Evolutionary conservation across 768 basidiomycete genomes (phyloP).

Genomic region (Lentinula raphanica): DNA sequence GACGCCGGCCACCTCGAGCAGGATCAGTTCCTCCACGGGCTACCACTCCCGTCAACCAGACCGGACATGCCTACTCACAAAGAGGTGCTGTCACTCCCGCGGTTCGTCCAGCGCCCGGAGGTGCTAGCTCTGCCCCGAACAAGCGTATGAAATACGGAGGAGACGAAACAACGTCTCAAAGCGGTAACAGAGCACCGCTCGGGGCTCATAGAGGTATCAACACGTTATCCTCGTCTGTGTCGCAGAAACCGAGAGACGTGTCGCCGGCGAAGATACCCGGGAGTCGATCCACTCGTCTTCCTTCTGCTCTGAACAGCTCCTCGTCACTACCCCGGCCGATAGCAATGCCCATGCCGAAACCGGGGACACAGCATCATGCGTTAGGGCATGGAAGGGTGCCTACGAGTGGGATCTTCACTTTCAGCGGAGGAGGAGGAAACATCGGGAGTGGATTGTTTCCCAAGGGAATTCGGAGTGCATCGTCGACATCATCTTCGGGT

Average conservation of each 20-base stretch:
- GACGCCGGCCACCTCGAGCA: conserved; percentile 31
- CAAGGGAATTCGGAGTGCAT: conserved; percentile 21
- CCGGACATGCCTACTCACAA: conserved; percentile 26
- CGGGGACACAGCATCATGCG: conserved; percentile 47
- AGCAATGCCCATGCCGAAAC: conserved; percentile 46
- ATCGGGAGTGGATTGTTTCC: conserved; percentile 14
- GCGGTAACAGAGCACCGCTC: conserved; percentile 32
- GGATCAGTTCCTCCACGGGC: conserved; percentile 59
- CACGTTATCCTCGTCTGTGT: conserved; percentile 10
- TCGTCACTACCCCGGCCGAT: conserved; percentile 34
- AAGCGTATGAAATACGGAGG: conserved; percentile 59
- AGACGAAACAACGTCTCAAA: conserved; percentile 27
- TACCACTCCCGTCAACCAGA: conserved; percentile 49
- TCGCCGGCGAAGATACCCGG: conserved; percentile 51
- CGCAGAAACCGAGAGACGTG: conserved; percentile 20
- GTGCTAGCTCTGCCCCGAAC: conserved; percentile 47
- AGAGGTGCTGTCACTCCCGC: conserved; percentile 58
- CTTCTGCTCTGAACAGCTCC: conserved; percentile 15
- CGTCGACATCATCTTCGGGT: conserved; percentile 11
- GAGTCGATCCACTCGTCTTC: conserved; percentile 13
- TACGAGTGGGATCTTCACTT: conserved; percentile 15
- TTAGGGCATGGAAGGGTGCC: conserved; percentile 53
- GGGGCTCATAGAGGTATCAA: conserved; percentile 37
- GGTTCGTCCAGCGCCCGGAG: conserved; percentile 46
- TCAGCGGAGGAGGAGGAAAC: not conserved